Evolutionary conservation across 306 rosid genomes (phyloP).

Genomic region (Rosa chinensis): DNA sequence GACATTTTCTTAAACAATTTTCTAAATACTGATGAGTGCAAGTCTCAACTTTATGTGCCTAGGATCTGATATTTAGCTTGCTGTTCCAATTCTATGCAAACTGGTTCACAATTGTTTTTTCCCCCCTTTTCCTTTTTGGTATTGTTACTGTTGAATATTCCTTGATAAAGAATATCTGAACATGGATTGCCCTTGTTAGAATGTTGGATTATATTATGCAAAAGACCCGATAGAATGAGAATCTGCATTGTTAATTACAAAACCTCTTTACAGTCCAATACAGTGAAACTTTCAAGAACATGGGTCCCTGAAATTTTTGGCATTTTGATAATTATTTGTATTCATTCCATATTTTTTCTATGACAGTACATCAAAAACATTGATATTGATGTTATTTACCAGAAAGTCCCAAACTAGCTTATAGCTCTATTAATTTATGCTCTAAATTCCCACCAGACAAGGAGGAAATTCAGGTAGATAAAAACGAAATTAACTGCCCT

Average conservation of each 20-base stretch:
- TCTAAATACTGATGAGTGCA: constrained; percentile 22
- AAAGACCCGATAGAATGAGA: background rate
- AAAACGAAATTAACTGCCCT: background rate
- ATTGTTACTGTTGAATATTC: background rate
- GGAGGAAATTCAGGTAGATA: background rate
- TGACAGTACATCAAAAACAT: background rate
- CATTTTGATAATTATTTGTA: background rate
- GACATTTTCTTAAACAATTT: constrained; percentile 38
- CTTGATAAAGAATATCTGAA: background rate
- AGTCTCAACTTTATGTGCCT: constrained; percentile 17
- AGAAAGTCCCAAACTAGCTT: background rate
- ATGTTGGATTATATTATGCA: background rate
- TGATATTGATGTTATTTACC: background rate
- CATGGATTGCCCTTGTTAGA: background rate
- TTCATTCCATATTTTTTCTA: background rate
- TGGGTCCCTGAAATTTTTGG: constrained; percentile 2
- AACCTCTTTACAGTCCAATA: background rate
- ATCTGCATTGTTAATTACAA: background rate
- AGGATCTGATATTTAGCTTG: constrained; percentile 18
- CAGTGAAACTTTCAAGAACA: background rate
- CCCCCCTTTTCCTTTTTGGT: background rate
- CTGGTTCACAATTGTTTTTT: constrained; percentile 10
- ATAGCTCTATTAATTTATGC: background rate
- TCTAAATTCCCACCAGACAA: background rate
- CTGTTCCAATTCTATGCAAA: constrained; percentile 9